Evolutionary conservation across 1,139 yeast genomes (phyloP).

Genomic region (Candida freyschussii): DNA sequence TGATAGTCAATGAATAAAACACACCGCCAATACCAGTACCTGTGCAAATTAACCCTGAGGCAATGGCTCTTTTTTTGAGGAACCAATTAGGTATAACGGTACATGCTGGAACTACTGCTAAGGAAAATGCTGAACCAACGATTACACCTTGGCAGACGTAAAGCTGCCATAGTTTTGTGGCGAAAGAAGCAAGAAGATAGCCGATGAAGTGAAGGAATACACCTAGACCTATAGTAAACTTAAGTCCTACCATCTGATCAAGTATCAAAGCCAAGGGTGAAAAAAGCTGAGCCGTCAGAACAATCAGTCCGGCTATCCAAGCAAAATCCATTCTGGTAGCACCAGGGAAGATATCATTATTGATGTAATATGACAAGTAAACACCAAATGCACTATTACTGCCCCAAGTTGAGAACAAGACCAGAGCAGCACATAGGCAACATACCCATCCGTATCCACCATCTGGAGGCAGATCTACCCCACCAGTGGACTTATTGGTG

Average conservation of each 20-base stretch:
- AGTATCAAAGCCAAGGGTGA: constrained; percentile 46
- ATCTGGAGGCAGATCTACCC: constrained; percentile 49
- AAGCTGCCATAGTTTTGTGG: constrained; percentile 55
- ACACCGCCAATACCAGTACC: constrained; percentile 61
- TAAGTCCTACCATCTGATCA: constrained; percentile 34
- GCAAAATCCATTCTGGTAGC: constrained; percentile 60
- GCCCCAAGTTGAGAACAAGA: constrained; percentile 68
- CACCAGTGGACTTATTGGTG: constrained; percentile 27
- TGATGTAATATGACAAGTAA: constrained; percentile 51
- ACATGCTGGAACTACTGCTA: constrained; percentile 55
- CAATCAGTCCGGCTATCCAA: constrained; percentile 59
- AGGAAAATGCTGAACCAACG: constrained; percentile 55
- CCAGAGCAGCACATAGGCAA: constrained; percentile 46
- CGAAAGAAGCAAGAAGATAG: constrained; percentile 57
- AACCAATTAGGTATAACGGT: constrained; percentile 60
- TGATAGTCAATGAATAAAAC: constrained; percentile 35
- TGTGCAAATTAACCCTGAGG: constrained; percentile 47
- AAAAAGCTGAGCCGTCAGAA: constrained; percentile 52
- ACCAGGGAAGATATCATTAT: constrained; percentile 44
- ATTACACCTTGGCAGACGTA: constrained; percentile 63
- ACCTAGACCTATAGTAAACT: constrained; percentile 42
- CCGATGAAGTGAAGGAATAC: constrained; percentile 48
- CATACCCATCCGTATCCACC: constrained; percentile 70
- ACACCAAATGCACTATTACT: constrained; percentile 66
- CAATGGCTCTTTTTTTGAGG: constrained; percentile 47